These are phyloP conservation scores for Butyriboletus loyo DNA, from an alignment of 768 basidiomycete genomes.

Conservation along the genomic window DNA sequence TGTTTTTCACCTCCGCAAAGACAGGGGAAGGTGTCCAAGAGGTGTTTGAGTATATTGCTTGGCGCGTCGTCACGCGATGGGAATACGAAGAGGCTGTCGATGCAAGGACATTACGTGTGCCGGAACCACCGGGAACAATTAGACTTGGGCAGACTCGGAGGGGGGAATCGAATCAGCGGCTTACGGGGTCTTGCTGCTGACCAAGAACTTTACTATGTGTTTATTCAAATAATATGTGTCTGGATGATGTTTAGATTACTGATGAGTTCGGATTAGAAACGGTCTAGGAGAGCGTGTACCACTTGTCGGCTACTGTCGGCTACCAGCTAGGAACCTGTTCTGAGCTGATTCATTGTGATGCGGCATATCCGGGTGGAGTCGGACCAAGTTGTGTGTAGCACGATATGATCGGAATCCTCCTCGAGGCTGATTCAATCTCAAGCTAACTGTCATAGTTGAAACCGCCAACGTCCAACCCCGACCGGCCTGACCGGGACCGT, in stretches of 20 bases:
- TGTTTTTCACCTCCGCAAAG: constrained; percentile 78
- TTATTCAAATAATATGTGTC: constrained; percentile 23
- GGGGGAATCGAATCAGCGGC: constrained; percentile 5
- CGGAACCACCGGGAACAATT: constrained; percentile 40
- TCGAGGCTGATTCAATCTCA: too few species aligned
- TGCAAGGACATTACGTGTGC: constrained; percentile 39
- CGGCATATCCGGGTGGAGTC: not conserved
- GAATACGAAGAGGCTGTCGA: constrained; percentile 65
- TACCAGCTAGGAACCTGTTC: too few species aligned
- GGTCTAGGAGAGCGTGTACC: too few species aligned
- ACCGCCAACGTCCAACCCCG: too few species aligned
- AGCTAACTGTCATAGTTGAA: too few species aligned
- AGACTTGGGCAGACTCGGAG: constrained; percentile 29
- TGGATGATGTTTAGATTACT: not conserved
- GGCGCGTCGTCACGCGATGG: constrained; percentile 58
- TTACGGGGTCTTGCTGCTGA: constrained; percentile 21
- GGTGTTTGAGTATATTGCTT: constrained; percentile 75
- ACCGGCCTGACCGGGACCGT: too few species aligned
- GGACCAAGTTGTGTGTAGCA: not conserved
- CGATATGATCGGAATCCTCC: too few species aligned
- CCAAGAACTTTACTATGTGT: not conserved
- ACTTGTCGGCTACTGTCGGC: too few species aligned
- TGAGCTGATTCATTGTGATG: not conserved
- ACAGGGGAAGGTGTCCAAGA: constrained; percentile 69
- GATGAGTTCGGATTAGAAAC: constrained; percentile 2